Evolutionary conservation across 169 alveolate species (phyloP).

Genomic region (Eimeria zaria): DNA sequence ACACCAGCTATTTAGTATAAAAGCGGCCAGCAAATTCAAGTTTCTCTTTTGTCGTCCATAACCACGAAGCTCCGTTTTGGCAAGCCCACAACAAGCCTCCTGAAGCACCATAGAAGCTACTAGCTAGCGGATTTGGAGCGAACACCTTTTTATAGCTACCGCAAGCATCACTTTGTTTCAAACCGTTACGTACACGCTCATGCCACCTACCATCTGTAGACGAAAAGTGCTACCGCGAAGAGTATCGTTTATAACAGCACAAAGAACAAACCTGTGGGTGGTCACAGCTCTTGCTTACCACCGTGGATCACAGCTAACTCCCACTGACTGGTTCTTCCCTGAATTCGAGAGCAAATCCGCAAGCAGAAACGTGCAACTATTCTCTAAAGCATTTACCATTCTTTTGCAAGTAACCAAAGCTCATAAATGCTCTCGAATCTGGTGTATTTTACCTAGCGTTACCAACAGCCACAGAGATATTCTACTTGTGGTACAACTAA

Average conservation of each 20-base stretch:
- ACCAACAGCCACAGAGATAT: too few relatives aligned
- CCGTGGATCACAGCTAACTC: too few relatives aligned
- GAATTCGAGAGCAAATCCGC: too few relatives aligned
- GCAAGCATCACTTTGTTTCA: not conserved
- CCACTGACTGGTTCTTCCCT: too few relatives aligned
- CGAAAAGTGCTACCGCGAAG: too few relatives aligned
- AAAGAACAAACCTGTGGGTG: not conserved
- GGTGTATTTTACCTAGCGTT: too few relatives aligned
- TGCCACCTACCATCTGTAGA: not conserved
- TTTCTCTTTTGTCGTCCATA: not conserved
- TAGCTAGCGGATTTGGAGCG: not conserved
- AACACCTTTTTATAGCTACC: not conserved
- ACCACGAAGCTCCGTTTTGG: not conserved
- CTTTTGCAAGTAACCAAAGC: too few relatives aligned
- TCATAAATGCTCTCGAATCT: too few relatives aligned
- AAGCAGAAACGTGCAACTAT: too few relatives aligned
- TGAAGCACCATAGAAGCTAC: not conserved
- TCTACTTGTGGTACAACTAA: too few relatives aligned
- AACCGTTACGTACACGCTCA: not conserved
- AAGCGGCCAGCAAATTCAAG: not conserved
- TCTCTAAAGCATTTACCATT: too few relatives aligned
- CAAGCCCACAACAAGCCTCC: not conserved
- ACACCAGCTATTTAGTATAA: not conserved
- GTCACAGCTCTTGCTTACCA: not conserved
- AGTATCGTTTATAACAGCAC: not conserved